These are phyloP conservation scores for Ustilago sp. DNA, from an alignment of 1,284 basidiomycete genomes.

Conservation along the genomic window DNA sequence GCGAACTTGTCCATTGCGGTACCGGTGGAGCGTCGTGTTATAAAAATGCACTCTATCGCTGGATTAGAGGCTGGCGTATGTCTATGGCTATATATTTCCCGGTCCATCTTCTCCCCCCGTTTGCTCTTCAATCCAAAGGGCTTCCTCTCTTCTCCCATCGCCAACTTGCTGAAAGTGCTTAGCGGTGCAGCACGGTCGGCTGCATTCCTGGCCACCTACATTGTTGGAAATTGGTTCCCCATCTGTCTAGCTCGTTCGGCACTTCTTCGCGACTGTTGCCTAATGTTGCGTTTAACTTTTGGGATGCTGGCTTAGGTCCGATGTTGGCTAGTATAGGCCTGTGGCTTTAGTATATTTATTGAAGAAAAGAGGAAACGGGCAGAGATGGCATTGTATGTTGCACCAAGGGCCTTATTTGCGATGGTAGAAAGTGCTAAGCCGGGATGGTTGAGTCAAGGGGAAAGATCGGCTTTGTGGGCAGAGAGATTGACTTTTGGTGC, in stretches of 20 bases:
- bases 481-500: conserved; percentile 57
- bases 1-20: conserved; percentile 69
- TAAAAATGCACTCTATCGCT: conserved; percentile 66
- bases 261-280: conserved; percentile 54
- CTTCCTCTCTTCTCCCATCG: conserved; percentile 50
- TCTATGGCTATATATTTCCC: conserved; percentile 70
- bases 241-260: conserved; percentile 57
- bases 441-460: conserved; percentile 56
- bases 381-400: conserved; percentile 71
- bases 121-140: conserved; percentile 66
- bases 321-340: conserved; percentile 48
- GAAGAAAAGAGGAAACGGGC: conserved; percentile 70
- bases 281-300: conserved; percentile 39
- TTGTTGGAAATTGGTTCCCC: conserved; percentile 68
- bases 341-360: conserved; percentile 66
- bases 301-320: conserved; percentile 60
- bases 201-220: conserved; percentile 70
- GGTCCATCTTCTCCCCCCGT: conserved; percentile 69
- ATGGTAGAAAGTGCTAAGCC: conserved; percentile 54
- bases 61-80: conserved; percentile 66
- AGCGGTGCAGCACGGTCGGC: conserved; percentile 66
- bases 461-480: conserved; percentile 49
- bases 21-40: conserved; percentile 67
- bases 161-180: conserved; percentile 58
- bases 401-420: conserved; percentile 69